phyloP scores from a whole-genome alignment of 371 early-diverging fungal genomes.

The Parasitella parasitica region DNA sequence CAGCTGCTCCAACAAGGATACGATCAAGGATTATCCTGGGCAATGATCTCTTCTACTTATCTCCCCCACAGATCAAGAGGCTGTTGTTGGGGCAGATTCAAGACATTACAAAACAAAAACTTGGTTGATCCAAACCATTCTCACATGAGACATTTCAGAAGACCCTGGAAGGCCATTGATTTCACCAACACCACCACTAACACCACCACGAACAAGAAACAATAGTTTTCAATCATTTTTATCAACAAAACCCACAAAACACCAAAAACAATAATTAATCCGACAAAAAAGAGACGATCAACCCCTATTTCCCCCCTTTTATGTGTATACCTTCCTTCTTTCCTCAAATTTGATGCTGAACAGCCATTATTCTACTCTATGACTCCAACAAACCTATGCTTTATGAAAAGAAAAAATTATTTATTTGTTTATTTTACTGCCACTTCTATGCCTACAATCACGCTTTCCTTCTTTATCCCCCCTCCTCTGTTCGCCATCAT shows the following conservation, averaged over 20 bases:
- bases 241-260: background rate
- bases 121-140: conserved; percentile 27
- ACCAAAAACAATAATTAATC: conserved; percentile 12
- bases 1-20: conserved; percentile 48
- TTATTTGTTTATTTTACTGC: background rate
- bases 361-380: background rate
- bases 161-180: conserved; percentile 31
- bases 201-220: conserved; percentile 6
- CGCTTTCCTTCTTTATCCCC: background rate
- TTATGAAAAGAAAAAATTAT: background rate
- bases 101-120: conserved; percentile 43
- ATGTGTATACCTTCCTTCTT: background rate
- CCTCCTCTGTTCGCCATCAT: background rate
- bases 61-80: conserved; percentile 51
- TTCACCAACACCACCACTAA: conserved; percentile 20
- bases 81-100: conserved; percentile 54
- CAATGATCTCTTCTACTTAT: conserved; percentile 49
- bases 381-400: background rate
- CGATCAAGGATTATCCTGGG: conserved; percentile 49
- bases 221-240: background rate
- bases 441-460: background rate
- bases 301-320: conserved; percentile 2
- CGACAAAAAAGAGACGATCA: conserved; percentile 7
- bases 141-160: conserved; percentile 26
- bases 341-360: background rate